phyloP scores from a whole-genome alignment of 805 yeast genomes.

The Hanseniaspora hatyaiensis region DNA sequence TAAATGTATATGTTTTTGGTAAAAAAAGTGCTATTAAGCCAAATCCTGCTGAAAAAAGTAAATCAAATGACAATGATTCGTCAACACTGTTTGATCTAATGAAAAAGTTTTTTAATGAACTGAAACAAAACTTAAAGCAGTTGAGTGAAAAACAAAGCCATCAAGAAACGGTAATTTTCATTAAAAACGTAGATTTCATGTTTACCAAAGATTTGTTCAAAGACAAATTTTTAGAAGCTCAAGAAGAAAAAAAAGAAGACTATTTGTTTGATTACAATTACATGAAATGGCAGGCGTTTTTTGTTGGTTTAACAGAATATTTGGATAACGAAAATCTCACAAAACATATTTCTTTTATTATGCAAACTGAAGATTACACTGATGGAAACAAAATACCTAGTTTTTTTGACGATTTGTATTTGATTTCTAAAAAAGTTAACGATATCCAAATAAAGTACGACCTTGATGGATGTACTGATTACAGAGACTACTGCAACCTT shows the following conservation, averaged over 20 bases:
- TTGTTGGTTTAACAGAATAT: not conserved
- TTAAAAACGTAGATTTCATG: not conserved
- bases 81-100: not conserved
- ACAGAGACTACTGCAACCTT: constrained; percentile 6
- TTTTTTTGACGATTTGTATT: constrained; percentile 6
- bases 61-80: not conserved
- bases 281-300: constrained; percentile 1
- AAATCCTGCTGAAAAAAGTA: not conserved
- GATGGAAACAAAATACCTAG: not conserved
- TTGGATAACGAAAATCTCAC: not conserved
- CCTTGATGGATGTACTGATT: not conserved
- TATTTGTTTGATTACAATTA: not conserved
- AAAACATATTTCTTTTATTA: not conserved
- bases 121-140: no score
- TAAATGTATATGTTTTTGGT: constrained; percentile 3
- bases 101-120: not conserved
- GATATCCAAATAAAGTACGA: not conserved
- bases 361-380: constrained; percentile 3
- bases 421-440: not conserved
- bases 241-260: not conserved
- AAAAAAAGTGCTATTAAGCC: not conserved
- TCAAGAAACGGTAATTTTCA: not conserved
- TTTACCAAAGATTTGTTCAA: not conserved
- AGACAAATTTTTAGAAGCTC: not conserved
- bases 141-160: not conserved